phyloP scores from a whole-genome alignment of 106 monocot species.

The Xerophyta viscosa region DNA sequence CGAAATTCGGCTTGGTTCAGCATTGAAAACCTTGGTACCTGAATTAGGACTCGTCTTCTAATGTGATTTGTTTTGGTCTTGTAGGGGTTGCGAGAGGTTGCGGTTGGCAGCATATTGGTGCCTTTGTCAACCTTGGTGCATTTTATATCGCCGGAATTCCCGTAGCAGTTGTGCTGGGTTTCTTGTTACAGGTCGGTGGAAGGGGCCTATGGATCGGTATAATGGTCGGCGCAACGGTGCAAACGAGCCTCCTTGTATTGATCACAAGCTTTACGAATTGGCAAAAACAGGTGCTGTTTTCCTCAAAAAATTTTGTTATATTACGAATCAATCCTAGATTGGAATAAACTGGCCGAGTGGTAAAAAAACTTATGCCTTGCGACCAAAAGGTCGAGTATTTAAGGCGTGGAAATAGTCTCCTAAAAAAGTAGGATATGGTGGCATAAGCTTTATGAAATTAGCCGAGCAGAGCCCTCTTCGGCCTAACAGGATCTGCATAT shows the following conservation, averaged over 20 bases:
- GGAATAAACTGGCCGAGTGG: no score
- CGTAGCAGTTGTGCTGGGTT: slow-evolving; percentile 44
- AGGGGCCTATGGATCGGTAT: slow-evolving; percentile 83
- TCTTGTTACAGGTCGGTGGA: slow-evolving; percentile 41
- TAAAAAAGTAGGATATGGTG: no score
- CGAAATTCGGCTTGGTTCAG: no score
- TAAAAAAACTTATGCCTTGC: no score
- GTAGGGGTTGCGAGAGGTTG: slow-evolving; percentile 56
- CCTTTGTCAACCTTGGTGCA: slow-evolving; percentile 58
- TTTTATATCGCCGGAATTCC: slow-evolving; percentile 71
- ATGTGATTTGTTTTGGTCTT: background rate
- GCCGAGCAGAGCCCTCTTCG: no score
- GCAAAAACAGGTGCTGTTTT: slow-evolving; percentile 52
- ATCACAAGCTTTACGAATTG: slow-evolving; percentile 75
- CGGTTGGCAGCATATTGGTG: slow-evolving; percentile 73
- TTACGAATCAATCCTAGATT: no score
- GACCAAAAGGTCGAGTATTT: no score
- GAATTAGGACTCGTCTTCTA: no score
- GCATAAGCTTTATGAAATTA: no score
- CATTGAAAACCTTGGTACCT: no score
- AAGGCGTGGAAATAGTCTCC: no score
- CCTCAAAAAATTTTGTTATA: background rate
- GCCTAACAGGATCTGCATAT: no score
- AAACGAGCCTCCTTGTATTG: slow-evolving; percentile 38
- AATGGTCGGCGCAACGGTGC: slow-evolving; percentile 40